A percentile compares a stretch with the other conserved stretches of the same genome.
These are phyloP conservation scores for Sporothrix protearum DNA, from an alignment of 2,329 filamentous ascomycete species.

Conservation along the genomic window DNA sequence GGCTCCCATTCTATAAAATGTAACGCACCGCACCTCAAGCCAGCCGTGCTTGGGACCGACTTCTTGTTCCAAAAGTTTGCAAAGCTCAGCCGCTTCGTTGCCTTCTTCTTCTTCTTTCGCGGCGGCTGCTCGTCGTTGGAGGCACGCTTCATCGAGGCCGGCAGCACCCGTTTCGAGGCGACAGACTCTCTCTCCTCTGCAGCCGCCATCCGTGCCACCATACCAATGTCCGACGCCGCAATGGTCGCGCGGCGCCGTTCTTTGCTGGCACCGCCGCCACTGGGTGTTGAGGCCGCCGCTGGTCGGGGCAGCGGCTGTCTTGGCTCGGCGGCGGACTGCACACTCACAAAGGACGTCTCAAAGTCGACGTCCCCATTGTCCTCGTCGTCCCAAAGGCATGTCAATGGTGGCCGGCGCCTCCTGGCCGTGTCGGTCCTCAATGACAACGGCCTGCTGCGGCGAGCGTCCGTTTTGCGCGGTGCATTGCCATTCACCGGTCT, in stretches of 20 bases:
- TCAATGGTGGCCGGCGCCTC: not conserved
- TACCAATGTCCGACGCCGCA: slow-evolving; percentile 1
- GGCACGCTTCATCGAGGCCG: not conserved
- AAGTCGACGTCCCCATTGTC: slow-evolving; percentile 15
- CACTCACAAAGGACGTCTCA: slow-evolving; percentile 14
- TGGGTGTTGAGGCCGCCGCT: not conserved
- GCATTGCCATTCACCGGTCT: not conserved
- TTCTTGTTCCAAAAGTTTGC: not conserved
- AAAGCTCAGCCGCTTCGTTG: not conserved
- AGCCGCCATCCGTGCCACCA: not conserved
- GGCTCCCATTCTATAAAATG: not conserved
- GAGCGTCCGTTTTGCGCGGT: not conserved
- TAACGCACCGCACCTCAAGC: not conserved
- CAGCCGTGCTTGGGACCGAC: not conserved
- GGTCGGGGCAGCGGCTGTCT: not conserved
- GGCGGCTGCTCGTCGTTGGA: not conserved
- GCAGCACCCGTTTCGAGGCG: not conserved
- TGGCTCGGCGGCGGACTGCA: not conserved
- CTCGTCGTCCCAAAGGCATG: not conserved
- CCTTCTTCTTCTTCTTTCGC: slow-evolving; percentile 4
- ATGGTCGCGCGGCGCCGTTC: slow-evolving; percentile 17
- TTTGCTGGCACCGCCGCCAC: not conserved
- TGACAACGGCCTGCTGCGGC: not conserved
- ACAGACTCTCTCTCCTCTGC: not conserved
- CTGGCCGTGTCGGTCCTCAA: not conserved